These are phyloP conservation scores for Fusarium illudens DNA, from an alignment of 2,329 filamentous ascomycete species.

Conservation along the genomic window DNA sequence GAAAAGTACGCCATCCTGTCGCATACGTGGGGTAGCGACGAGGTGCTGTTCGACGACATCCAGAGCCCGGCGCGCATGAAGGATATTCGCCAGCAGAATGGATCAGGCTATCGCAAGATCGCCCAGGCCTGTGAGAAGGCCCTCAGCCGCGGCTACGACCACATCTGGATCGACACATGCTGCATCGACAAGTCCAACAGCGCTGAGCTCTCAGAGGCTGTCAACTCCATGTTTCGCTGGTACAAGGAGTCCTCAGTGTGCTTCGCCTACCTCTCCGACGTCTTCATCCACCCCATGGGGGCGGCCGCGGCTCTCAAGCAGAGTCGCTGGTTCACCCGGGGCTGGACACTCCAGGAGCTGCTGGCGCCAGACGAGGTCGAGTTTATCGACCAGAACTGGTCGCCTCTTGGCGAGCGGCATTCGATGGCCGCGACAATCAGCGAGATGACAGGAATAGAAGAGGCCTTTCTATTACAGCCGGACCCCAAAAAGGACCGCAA, in stretches of 20 bases:
- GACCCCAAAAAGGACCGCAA: slow-evolving; percentile 31
- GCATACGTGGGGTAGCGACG: slow-evolving; percentile 41
- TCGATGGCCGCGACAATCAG: slow-evolving; percentile 31
- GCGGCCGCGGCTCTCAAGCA: slow-evolving; percentile 27
- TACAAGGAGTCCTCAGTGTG: slow-evolving; percentile 34
- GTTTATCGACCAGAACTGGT: slow-evolving; percentile 40
- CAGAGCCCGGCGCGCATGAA: slow-evolving; percentile 29
- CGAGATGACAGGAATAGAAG: slow-evolving; percentile 37
- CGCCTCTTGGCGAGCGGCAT: slow-evolving; percentile 30
- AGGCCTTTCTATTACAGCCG: slow-evolving; percentile 26
- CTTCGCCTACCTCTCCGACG: slow-evolving; percentile 39
- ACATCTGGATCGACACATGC: slow-evolving; percentile 42
- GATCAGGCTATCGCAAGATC: slow-evolving; percentile 37
- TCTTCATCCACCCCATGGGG: slow-evolving; percentile 24
- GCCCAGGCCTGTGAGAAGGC: slow-evolving; percentile 36
- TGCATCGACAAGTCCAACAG: slow-evolving; percentile 42
- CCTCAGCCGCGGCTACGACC: slow-evolving; percentile 29
- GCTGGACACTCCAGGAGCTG: slow-evolving; percentile 42
- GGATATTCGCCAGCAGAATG: slow-evolving; percentile 30
- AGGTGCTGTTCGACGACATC: slow-evolving; percentile 38
- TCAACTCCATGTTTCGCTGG: slow-evolving; percentile 43
- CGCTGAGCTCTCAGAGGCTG: slow-evolving; percentile 38
- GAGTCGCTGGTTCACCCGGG: slow-evolving; percentile 39
- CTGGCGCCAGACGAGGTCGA: slow-evolving; percentile 39
- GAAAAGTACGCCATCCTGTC: slow-evolving; percentile 40